phyloP scores from a whole-genome alignment of 2,329 filamentous ascomycete species.

The Cercospora sp. region DNA sequence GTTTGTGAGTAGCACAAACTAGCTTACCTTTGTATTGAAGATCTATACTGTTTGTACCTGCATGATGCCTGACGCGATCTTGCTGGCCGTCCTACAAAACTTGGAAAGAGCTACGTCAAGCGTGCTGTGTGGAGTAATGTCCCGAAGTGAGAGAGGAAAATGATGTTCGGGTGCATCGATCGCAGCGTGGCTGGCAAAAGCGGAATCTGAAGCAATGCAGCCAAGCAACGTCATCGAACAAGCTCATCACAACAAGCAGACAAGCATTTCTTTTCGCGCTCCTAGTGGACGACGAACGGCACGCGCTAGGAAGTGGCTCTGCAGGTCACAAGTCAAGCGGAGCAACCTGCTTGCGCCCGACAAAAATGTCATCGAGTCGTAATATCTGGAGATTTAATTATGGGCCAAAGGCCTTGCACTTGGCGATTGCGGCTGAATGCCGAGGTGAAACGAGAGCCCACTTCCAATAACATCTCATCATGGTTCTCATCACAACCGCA shows the following conservation, averaged over 20 bases:
- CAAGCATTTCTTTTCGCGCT: neutral
- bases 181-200: conserved; percentile 3
- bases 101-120: conserved; percentile 20
- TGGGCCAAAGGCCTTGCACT: neutral
- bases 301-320: neutral
- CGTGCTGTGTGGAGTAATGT: neutral
- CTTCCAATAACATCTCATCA: neutral
- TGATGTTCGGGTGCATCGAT: conserved; percentile 4
- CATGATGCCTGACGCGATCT: conserved; percentile 9
- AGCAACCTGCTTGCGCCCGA: neutral
- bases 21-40: conserved; percentile 4
- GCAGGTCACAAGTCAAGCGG: neutral
- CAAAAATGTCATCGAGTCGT: neutral
- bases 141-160: conserved; percentile 13
- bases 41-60: conserved; percentile 11
- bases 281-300: neutral
- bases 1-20: conserved; percentile 1
- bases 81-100: conserved; percentile 15
- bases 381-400: neutral
- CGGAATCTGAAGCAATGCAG: conserved; percentile 3
- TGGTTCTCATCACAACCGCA: neutral
- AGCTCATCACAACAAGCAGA: neutral
- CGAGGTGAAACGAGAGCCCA: neutral
- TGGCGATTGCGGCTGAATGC: neutral
- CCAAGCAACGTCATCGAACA: conserved; percentile 16